Evolutionary conservation across 1,284 basidiomycete species (phyloP), one percentile per base, ranked within the genome.

Genomic region (Moniliella sp.): DNA sequence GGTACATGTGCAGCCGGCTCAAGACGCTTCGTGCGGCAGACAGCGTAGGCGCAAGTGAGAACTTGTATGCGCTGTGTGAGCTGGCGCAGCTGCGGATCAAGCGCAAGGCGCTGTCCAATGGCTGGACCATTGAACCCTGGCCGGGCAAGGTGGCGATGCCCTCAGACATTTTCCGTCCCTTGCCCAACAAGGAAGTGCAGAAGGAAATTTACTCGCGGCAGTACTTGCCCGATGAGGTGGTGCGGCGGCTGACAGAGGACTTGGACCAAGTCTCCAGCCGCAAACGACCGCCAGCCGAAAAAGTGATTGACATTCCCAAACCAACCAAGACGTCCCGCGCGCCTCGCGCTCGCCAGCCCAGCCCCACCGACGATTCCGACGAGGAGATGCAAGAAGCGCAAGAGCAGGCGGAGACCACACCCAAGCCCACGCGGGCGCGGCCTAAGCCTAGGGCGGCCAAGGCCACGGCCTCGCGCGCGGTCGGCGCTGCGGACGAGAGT

Each of bases 11-110:
- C 0, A 64, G 69, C 46, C 78, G 78, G 52, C 67, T 75, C 36
- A 97, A 94, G 66, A 79, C 78, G 0, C 77, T 88, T 3, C 68
- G 76, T 4, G 84, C 91, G 55, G 65, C 71, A 0, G 42, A 44
- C 12, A 34, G 32, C 2, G 36, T 42, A 18, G 47, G 37, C 0
- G 39, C 43, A 4, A 29, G 28, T 15, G 46, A 51, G 80, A 78
- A 80, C 50, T 65, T 99, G 17, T 93, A 91, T 55, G 69, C 74
- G n/a, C 66, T 82, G 30, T 75, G 75, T 42, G 91, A 97, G 51
- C 66, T 97, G 3, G 75, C 84, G 0, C 79, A 91, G 61, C 71
- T 81, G 41, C 64, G 91, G 19, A 78, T 94, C 58, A 78, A 75
- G 48, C 64, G 65, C 1, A 69, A 71, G 13, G 75, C 79, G 0